Conservation (phyloP, 257 asterid species). For the Nicotiana paniculata region DNA sequence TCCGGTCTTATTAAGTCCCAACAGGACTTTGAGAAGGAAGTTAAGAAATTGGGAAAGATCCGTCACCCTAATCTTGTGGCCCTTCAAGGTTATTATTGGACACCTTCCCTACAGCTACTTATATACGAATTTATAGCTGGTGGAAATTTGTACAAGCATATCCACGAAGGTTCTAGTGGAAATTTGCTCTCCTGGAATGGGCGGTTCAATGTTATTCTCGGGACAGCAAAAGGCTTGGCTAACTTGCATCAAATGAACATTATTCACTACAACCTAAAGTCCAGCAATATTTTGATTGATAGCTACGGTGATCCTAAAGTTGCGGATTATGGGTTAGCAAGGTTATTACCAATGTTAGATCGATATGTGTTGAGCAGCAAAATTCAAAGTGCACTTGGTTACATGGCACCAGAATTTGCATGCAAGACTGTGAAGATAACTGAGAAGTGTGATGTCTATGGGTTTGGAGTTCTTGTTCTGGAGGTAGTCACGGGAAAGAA, state of each 20-base stretch:
- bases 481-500: constrained; percentile 61
- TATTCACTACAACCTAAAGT: constrained; percentile 62
- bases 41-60: constrained; percentile 39
- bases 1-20: constrained; percentile 76
- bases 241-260: constrained; percentile 47
- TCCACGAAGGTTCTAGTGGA: constrained; percentile 44
- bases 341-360: constrained; percentile 51
- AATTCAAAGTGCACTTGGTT: constrained; percentile 72
- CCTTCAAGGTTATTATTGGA: constrained; percentile 71
- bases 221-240: constrained; percentile 59
- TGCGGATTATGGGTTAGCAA: constrained; percentile 59
- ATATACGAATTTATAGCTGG: constrained; percentile 51
- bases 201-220: constrained; percentile 45
- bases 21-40: constrained; percentile 73
- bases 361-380: constrained; percentile 66
- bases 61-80: constrained; percentile 47
- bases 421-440: constrained; percentile 60
- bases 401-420: constrained; percentile 73
- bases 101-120: constrained; percentile 62
- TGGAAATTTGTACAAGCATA: constrained; percentile 50
- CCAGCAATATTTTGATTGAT: constrained; percentile 58
- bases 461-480: constrained; percentile 55
- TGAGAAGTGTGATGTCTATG: constrained; percentile 66
- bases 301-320: constrained; percentile 50
- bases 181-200: constrained; percentile 49